These are phyloP conservation scores for Xylaria sp. DNA, from an alignment of 2,329 filamentous ascomycete genomes.

Conservation along the genomic window DNA sequence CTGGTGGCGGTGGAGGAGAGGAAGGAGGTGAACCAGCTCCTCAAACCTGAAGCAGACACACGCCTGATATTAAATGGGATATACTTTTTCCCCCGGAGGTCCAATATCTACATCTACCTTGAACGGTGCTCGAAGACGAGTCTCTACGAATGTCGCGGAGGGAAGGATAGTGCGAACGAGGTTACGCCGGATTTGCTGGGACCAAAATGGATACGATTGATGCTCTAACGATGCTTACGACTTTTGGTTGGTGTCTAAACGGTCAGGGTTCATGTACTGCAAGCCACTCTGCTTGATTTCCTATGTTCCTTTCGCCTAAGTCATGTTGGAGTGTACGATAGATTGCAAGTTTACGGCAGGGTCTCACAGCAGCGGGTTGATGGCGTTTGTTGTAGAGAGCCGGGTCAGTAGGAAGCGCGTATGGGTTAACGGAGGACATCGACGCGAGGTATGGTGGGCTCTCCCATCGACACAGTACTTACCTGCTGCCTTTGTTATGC, in stretches of 20 bases:
- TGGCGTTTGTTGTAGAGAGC: background rate
- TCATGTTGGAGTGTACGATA: constrained; percentile 1
- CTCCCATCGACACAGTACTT: background rate
- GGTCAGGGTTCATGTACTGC: background rate
- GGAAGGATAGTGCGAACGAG: background rate
- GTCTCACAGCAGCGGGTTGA: background rate
- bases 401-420: too few relatives aligned
- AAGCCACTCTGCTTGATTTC: background rate
- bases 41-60: background rate
- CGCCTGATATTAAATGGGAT: too few relatives aligned
- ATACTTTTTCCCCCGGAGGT: too few relatives aligned
- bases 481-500: too few relatives aligned
- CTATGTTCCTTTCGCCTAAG: background rate
- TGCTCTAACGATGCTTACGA: background rate
- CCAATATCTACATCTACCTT: too few relatives aligned
- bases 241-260: background rate
- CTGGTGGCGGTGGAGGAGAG: background rate
- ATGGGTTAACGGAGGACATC: background rate
- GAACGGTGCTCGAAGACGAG: background rate
- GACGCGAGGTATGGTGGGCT: background rate
- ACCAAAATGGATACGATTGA: background rate
- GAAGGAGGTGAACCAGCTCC: constrained; percentile 4
- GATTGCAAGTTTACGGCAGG: background rate
- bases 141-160: background rate
- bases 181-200: background rate